Conservation (phyloP, 345 rosid species). For the Salix caprea region DNA sequence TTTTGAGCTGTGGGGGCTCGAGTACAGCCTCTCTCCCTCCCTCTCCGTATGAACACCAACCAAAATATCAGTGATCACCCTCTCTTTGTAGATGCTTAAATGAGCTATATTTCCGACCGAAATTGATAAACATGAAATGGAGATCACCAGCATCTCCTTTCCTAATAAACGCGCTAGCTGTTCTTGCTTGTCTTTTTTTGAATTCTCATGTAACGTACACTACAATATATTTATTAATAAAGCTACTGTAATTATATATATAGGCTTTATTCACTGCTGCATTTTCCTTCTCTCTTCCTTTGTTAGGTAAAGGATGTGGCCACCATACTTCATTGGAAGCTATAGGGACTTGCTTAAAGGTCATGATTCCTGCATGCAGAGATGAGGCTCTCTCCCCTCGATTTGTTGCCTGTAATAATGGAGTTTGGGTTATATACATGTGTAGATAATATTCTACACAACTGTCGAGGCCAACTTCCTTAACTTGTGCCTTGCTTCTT, state of each 20-base stretch:
- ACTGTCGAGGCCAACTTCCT: slow-evolving; percentile 9
- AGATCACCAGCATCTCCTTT: neutral
- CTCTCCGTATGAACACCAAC: slow-evolving; percentile 72
- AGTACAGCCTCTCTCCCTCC: slow-evolving; percentile 61
- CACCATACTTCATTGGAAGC: slow-evolving; percentile 98
- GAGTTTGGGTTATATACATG: slow-evolving; percentile 32
- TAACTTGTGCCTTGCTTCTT: slow-evolving; percentile 10
- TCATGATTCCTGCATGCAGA: slow-evolving; percentile 24
- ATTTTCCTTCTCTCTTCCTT: slow-evolving; percentile 27
- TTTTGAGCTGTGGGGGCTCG: slow-evolving; percentile 96
- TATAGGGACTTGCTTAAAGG: slow-evolving; percentile 44
- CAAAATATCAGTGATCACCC: slow-evolving; percentile 17
- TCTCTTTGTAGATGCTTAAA: slow-evolving; percentile 14
- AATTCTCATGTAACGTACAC: neutral
- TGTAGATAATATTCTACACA: neutral
- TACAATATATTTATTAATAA: neutral
- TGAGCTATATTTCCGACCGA: slow-evolving; percentile 9
- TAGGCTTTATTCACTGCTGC: slow-evolving; percentile 44
- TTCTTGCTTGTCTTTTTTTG: neutral
- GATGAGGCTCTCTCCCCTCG: slow-evolving; percentile 30
- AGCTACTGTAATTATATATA: neutral
- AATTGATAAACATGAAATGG: slow-evolving; percentile 14
- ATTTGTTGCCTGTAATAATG: slow-evolving; percentile 11
- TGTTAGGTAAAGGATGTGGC: slow-evolving; percentile 99
- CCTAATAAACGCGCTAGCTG: neutral